Evolutionary conservation across 257 asterid species (phyloP).

Genomic region (Coffea eugenioides): DNA sequence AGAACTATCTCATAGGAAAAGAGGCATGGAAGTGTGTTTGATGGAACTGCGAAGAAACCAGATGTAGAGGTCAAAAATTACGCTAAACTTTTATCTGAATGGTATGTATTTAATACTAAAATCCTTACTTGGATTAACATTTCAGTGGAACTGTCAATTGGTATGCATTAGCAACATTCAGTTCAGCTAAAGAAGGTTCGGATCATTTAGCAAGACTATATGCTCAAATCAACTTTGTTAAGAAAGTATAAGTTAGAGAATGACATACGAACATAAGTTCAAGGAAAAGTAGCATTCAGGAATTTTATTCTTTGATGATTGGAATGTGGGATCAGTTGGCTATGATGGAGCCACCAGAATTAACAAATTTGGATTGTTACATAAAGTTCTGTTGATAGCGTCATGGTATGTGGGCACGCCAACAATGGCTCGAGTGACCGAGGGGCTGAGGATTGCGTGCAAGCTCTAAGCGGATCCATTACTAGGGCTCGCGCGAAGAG

Average conservation of each 20-base stretch:
- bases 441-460: too few species aligned
- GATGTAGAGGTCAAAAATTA: background rate
- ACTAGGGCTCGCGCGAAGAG: too few species aligned
- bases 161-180: background rate
- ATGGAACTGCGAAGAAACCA: background rate
- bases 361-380: background rate
- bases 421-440: too few species aligned
- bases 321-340: background rate
- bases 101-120: background rate
- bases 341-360: background rate
- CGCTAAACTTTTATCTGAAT: background rate
- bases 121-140: background rate
- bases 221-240: background rate
- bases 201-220: background rate
- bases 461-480: too few species aligned
- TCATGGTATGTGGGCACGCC: too few species aligned
- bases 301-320: background rate
- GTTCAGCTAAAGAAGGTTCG: background rate
- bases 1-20: background rate
- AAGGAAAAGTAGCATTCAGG: background rate
- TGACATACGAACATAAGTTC: background rate
- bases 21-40: background rate
- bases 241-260: background rate
- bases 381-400: background rate
- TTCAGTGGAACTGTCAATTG: background rate